Conservation (phyloP, 2,329 filamentous ascomycete species). For the Cladophialophora carrionii region DNA sequence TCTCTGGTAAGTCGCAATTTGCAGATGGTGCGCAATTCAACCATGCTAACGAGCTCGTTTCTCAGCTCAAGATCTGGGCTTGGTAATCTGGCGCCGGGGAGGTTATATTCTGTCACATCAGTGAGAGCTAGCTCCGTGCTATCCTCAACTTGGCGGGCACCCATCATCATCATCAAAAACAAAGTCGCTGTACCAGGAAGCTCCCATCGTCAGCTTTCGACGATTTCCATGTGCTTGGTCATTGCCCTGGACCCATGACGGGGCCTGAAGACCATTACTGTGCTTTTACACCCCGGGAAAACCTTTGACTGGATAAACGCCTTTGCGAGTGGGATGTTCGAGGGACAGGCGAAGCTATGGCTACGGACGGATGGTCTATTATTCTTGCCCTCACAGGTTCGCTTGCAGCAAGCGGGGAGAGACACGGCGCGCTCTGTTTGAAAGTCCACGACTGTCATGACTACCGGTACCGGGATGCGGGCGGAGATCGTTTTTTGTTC, state of each 20-base stretch:
- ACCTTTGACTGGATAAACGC: constrained; percentile 19
- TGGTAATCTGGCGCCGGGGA: constrained; percentile 56
- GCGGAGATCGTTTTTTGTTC: constrained; percentile 7
- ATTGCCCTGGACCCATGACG: constrained; percentile 3
- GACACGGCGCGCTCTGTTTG: constrained; percentile 10
- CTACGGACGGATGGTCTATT: constrained; percentile 2
- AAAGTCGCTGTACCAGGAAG: constrained; percentile 7
- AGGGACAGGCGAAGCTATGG: constrained; percentile 10
- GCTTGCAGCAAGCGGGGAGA: constrained; percentile 5
- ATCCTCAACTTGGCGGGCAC: constrained; percentile 9
- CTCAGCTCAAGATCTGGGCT: constrained; percentile 83
- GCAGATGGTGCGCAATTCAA: neutral
- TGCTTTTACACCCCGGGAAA: constrained; percentile 14
- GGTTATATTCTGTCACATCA: constrained; percentile 26
- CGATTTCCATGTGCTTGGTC: constrained; percentile 11
- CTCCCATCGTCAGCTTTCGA: constrained; percentile 17
- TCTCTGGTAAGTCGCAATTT: constrained; percentile 75
- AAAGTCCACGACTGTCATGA: constrained; percentile 10
- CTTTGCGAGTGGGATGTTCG: constrained; percentile 10
- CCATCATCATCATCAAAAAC: constrained; percentile 14
- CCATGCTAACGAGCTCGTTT: constrained; percentile 37
- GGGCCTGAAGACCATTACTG: neutral
- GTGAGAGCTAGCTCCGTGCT: constrained; percentile 7
- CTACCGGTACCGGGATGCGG: neutral
- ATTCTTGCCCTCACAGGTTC: neutral